A percentile compares a stretch with the other conserved stretches of the same genome.
phyloP scores from a whole-genome alignment of 2,329 filamentous ascomycete genomes.

The Xylaria sp. region DNA sequence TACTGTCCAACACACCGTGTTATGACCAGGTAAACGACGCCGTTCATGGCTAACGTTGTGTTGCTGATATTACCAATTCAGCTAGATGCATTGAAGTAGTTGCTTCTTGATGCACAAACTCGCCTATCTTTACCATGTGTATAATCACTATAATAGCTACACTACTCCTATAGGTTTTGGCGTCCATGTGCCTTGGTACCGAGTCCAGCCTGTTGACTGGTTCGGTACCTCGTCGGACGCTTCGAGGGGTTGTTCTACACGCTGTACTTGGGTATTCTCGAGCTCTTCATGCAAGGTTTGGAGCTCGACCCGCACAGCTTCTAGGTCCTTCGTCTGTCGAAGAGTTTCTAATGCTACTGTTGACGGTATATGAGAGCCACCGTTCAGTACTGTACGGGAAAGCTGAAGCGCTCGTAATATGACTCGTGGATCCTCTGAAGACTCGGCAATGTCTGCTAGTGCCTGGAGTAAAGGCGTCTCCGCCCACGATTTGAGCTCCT shows the following conservation, averaged over 20 bases:
- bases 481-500: slow-evolving; percentile 53
- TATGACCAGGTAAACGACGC: no score
- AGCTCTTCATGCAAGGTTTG: slow-evolving; percentile 43
- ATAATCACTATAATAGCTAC: slow-evolving; percentile 44
- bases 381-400: slow-evolving; percentile 54
- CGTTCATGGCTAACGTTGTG: background rate
- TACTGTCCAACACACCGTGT: background rate
- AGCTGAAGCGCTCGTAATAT: slow-evolving; percentile 60
- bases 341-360: background rate
- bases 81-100: background rate
- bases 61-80: background rate
- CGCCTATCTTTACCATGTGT: background rate
- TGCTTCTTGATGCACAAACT: background rate
- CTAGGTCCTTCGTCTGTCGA: slow-evolving; percentile 36
- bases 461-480: slow-evolving; percentile 52
- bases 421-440: slow-evolving; percentile 56
- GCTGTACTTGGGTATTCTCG: slow-evolving; percentile 26
- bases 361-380: slow-evolving; percentile 32
- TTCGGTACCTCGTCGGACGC: slow-evolving; percentile 32
- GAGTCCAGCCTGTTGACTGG: slow-evolving; percentile 57
- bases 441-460: slow-evolving; percentile 55
- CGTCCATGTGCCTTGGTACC: slow-evolving; percentile 64
- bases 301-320: slow-evolving; percentile 45
- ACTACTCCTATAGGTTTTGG: slow-evolving; percentile 68
- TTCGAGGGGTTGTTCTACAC: slow-evolving; percentile 30